Evolutionary conservation across 176 grass and related monocot species (phyloP), one percentile per base, ranked within the genome.

Genomic region (Rhipidocladum racemiflorum): DNA sequence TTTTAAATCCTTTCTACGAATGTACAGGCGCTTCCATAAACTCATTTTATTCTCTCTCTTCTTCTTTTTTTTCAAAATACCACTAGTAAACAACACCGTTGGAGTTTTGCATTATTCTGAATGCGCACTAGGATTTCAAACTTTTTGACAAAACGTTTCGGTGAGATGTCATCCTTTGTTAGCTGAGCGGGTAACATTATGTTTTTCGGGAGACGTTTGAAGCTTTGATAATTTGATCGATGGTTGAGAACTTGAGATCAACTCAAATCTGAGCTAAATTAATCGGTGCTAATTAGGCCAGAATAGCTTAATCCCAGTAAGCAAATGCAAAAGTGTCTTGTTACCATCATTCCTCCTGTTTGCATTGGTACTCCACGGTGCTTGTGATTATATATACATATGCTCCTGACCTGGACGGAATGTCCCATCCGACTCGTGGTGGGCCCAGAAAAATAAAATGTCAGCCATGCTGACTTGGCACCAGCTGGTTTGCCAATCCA

Each of bases 381-480:
- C 23, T 18, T 15, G 18, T 20, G 46, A 67, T 74, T 73, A 75
- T 81, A n/a, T n/a, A n/a, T n/a, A n/a, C n/a, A n/a, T n/a, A 74
- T 38, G 61, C 20, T 72, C 67, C 76, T 72, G 76, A 86, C 45
- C 76, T 75, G 77, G 60, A 48, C 9, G 61, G 24, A 59, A 74
- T 56, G 85, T 75, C 85, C 85, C 61, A 65, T 73, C 56, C 34
- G 34, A n/a, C 24, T 40, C 17, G 68, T 46, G 77, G 68, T 74
- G 77, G 85, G 1, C 49, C 77, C 38, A 18, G 6, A 35, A 44
- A 34, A 45, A 25, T 54, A 65, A 64, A 79, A 38, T 65, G 72
- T 7, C 56, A 17, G 13, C 32, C 16, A 14, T 65, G 76, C 84
- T 80, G 84, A 84, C 46, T 79, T 88, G 86, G 65, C 46, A 24